Evolutionary conservation across 2,329 filamentous ascomycete genomes (phyloP).

Genomic region (Cladophialophora carrionii): DNA sequence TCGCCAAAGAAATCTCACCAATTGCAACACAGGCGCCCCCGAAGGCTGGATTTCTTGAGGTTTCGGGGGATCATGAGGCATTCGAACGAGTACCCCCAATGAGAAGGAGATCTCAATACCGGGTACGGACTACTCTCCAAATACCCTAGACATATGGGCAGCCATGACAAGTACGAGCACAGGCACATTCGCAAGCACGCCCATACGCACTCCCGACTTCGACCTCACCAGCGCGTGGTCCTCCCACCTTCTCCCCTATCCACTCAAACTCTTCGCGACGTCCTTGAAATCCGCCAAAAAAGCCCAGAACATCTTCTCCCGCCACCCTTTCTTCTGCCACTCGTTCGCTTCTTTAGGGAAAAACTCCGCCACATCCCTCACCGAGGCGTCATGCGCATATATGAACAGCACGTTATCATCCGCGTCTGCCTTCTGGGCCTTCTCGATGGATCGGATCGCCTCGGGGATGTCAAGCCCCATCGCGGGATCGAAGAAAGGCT

Average conservation of each 20-base stretch:
- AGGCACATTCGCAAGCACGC: background rate
- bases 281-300: conserved; percentile 31
- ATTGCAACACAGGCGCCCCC: no score
- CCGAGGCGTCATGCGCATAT: conserved; percentile 40
- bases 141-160: background rate
- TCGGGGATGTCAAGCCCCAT: conserved; percentile 27
- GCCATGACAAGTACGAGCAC: background rate
- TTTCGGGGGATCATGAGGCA: background rate
- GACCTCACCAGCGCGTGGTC: no score
- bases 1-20: no score
- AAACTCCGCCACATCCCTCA: conserved; percentile 38
- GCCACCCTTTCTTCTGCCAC: conserved; percentile 42
- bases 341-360: conserved; percentile 38
- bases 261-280: conserved; percentile 2
- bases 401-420: conserved; percentile 40
- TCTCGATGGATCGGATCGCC: conserved; percentile 31
- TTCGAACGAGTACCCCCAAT: no score
- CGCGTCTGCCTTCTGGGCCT: conserved; percentile 35
- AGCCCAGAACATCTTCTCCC: conserved; percentile 29
- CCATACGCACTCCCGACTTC: no score
- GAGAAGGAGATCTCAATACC: no score
- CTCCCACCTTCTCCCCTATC: background rate
- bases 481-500: conserved; percentile 43
- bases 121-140: no score
- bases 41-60: no score